Evolutionary conservation across 805 yeast genomes (phyloP).

Genomic region (Lachancea thermotolerans): DNA sequence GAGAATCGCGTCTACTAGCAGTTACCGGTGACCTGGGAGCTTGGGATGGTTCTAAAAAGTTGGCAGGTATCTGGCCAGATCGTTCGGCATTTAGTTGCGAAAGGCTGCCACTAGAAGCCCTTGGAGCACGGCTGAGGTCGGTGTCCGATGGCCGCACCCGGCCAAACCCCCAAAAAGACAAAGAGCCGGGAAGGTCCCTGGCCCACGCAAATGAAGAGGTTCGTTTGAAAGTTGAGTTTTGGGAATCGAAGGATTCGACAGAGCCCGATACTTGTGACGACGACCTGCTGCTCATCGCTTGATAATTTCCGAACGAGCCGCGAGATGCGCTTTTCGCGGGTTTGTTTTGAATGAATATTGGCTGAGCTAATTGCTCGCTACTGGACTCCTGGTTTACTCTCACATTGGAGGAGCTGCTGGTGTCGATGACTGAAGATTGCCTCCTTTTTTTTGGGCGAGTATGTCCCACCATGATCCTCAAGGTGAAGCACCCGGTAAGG

Average conservation of each 20-base stretch:
- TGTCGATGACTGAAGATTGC: neutral
- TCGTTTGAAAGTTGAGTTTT: constrained; percentile 7
- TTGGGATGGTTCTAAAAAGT: neutral
- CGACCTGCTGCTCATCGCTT: constrained; percentile 48
- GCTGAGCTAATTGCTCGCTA: constrained; percentile 7
- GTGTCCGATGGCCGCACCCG: constrained; percentile 5
- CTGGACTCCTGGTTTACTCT: neutral
- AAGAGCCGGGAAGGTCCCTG: constrained; percentile 21
- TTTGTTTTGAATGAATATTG: constrained; percentile 11
- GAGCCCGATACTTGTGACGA: constrained; percentile 52
- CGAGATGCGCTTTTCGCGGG: constrained; percentile 3
- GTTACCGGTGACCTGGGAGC: neutral
- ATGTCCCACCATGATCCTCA: constrained; percentile 13
- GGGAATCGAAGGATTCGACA: constrained; percentile 25
- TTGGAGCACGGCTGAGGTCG: neutral
- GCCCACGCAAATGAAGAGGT: constrained; percentile 21
- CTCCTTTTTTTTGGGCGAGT: constrained; percentile 1
- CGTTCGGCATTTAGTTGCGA: neutral
- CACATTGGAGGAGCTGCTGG: neutral
- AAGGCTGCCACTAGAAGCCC: neutral
- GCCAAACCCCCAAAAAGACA: constrained; percentile 27
- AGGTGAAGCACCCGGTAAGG: constrained; percentile 28
- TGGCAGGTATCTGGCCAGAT: neutral
- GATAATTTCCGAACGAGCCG: constrained; percentile 5
- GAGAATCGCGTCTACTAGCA: constrained; percentile 4